A percentile compares a stretch with the other conserved stretches of the same genome.
Evolutionary conservation across 148 eudicot species (phyloP).

Genomic region (Drosera capensis): DNA sequence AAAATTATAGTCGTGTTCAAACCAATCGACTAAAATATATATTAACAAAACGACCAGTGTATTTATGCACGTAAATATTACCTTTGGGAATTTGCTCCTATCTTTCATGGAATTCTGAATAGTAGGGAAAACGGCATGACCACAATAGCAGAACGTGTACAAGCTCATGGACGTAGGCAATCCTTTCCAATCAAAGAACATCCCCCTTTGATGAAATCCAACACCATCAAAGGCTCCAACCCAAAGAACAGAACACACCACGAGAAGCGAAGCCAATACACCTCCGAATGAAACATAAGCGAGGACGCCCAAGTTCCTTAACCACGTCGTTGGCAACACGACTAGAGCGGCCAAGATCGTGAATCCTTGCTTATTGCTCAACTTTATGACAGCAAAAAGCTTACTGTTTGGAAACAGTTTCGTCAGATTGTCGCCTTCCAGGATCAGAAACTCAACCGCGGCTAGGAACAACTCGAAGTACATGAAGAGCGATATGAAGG

Average conservation of each 20-base stretch:
- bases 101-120: conserved; percentile 45
- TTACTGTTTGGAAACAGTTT: conserved; percentile 20
- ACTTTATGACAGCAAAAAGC: conserved; percentile 8
- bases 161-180: conserved; percentile 38
- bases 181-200: conserved; percentile 22
- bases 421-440: conserved; percentile 36
- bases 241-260: conserved; percentile 31
- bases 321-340: conserved; percentile 41
- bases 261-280: conserved; percentile 25
- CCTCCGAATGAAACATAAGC: conserved; percentile 46
- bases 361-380: conserved; percentile 27
- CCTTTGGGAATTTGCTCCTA: conserved; percentile 41
- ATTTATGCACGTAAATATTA: conserved; percentile 5
- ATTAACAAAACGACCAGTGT: neutral
- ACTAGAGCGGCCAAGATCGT: conserved; percentile 21
- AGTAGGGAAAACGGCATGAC: conserved; percentile 52
- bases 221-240: conserved; percentile 33
- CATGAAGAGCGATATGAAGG: conserved; percentile 19
- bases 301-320: conserved; percentile 26
- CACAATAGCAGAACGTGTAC: conserved; percentile 49
- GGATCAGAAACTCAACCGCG: conserved; percentile 28
- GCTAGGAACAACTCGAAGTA: conserved; percentile 29
- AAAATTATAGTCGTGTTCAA: neutral
- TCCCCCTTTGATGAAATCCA: conserved; percentile 35
- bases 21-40: neutral